Conservation (phyloP, 257 asterid species). For the Fraxinus americana region DNA sequence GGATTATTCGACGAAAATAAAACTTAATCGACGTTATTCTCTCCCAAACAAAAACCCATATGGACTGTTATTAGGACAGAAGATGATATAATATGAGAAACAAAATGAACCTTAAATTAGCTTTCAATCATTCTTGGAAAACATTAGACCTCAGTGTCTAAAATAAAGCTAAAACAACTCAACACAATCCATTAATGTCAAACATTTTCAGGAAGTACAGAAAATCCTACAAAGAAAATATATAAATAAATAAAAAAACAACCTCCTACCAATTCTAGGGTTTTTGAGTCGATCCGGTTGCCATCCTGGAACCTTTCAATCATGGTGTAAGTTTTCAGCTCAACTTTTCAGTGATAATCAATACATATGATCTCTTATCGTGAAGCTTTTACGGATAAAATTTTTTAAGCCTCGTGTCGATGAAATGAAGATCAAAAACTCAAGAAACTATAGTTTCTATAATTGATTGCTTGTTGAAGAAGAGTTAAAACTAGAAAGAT, state of each 20-base stretch:
- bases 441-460: constrained; percentile 15
- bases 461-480: constrained; percentile 68
- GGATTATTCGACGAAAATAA: not conserved
- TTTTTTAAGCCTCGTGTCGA: constrained; percentile 18
- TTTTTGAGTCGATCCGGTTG: constrained; percentile 27
- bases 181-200: constrained; percentile 26
- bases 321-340: not conserved
- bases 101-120: constrained; percentile 13
- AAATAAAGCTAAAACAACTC: constrained; percentile 34
- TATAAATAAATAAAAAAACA: constrained; percentile 19
- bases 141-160: constrained; percentile 16
- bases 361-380: not conserved
- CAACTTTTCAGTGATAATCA: not conserved
- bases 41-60: not conserved
- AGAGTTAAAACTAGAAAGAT: constrained; percentile 75
- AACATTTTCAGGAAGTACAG: constrained; percentile 21
- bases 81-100: constrained; percentile 3
- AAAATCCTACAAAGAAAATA: constrained; percentile 18
- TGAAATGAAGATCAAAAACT: not conserved
- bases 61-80: not conserved
- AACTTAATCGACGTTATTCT: not conserved
- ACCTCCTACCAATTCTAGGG: constrained; percentile 61
- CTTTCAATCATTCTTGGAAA: constrained; percentile 25
- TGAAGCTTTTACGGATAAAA: constrained; percentile 25
- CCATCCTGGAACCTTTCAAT: constrained; percentile 3